Conservation (phyloP, 345 rosid species). For the Rhizophora apiculata region DNA sequence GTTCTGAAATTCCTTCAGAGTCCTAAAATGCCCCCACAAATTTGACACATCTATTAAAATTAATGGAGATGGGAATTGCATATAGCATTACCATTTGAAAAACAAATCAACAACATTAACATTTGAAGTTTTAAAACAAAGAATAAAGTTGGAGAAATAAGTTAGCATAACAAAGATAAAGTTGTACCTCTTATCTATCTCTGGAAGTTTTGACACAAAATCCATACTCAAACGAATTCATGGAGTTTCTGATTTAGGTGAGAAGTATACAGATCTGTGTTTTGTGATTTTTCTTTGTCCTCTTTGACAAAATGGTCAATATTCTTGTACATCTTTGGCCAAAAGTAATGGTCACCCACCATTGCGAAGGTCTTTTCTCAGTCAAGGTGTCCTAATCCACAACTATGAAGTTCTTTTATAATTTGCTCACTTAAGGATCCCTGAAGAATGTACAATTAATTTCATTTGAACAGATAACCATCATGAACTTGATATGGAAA, state of each 20-base stretch:
- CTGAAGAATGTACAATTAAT: constrained; percentile 4
- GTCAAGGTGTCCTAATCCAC: constrained; percentile 12
- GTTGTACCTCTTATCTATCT: not conserved
- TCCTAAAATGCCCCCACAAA: too few relatives aligned
- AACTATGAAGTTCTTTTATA: constrained; percentile 7
- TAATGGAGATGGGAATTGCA: too few relatives aligned
- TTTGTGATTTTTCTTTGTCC: constrained; percentile 1
- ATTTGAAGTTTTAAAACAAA: not conserved
- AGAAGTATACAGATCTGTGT: not conserved
- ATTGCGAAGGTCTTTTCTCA: not conserved
- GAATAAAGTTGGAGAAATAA: not conserved
- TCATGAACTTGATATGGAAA: constrained; percentile 5
- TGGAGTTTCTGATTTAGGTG: not conserved
- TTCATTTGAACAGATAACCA: constrained; percentile 5
- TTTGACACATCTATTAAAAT: too few relatives aligned
- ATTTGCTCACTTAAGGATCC: not conserved
- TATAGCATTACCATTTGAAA: too few relatives aligned
- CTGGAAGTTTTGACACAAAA: not conserved
- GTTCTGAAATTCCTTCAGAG: too few relatives aligned
- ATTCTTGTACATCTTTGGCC: not conserved
- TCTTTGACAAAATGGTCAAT: not conserved
- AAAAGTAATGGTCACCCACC: not conserved
- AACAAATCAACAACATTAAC: too few relatives aligned
- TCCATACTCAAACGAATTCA: not conserved
- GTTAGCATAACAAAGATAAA: not conserved